These are phyloP conservation scores for Grosmannia huntii DNA, from an alignment of 2,329 filamentous ascomycete genomes.

Conservation along the genomic window DNA sequence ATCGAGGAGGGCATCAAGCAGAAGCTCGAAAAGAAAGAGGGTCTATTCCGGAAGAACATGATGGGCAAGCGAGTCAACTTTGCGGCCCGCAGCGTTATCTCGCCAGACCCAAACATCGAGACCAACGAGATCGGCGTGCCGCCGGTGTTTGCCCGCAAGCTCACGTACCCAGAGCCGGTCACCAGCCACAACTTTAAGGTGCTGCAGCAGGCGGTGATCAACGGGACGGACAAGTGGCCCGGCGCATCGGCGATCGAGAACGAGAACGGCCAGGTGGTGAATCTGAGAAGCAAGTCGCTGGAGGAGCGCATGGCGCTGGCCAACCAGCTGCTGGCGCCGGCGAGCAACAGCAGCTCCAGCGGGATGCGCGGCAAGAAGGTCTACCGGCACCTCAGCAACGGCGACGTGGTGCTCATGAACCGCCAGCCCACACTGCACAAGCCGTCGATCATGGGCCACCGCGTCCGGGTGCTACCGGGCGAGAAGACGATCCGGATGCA, in stretches of 20 bases:
- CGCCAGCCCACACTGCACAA: conserved; percentile 96
- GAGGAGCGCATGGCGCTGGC: conserved; percentile 84
- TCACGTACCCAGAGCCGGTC: conserved; percentile 94
- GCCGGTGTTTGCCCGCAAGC: conserved; percentile 90
- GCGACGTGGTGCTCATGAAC: conserved; percentile 97
- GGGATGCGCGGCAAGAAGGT: conserved; percentile 89
- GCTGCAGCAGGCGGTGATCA: conserved; percentile 90
- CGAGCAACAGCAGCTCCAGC: conserved; percentile 58
- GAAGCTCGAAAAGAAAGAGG: conserved; percentile 95
- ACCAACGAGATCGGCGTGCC: conserved; percentile 98
- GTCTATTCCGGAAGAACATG: conserved; percentile 98
- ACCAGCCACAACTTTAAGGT: conserved; percentile 96
- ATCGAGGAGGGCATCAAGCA: conserved; percentile 96
- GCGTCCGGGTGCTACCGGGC: conserved; percentile 78
- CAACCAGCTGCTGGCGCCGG: conserved; percentile 82
- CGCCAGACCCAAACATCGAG: conserved; percentile 95
- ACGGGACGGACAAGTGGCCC: conserved; percentile 86
- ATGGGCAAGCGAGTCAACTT: conserved; percentile 99
- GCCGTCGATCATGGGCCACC: conserved; percentile 97
- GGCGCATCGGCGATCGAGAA: conserved; percentile 92
- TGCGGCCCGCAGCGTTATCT: conserved; percentile 93
- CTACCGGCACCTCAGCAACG: conserved; percentile 87
- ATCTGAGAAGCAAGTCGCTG: conserved; percentile 70
- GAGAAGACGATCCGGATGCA: conserved; percentile 99
- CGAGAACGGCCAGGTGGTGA: conserved; percentile 84